A percentile compares a stretch with the other conserved stretches of the same genome.
These are phyloP conservation scores for Penicillium daleae DNA, from an alignment of 495 filamentous ascomycete genomes.

Conservation along the genomic window DNA sequence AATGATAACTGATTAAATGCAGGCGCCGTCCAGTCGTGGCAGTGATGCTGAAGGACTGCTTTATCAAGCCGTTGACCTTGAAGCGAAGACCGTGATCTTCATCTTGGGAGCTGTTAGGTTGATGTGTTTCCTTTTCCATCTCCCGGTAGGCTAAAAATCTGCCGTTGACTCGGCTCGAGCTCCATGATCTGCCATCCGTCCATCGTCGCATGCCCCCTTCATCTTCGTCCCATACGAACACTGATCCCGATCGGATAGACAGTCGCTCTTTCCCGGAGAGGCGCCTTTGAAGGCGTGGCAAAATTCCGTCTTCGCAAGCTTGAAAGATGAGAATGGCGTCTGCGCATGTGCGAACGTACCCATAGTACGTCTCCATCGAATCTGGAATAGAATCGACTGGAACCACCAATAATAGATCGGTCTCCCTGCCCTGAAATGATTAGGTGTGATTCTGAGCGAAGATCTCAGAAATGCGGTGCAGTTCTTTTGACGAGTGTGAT, in stretches of 20 bases:
- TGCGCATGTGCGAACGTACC: constrained; percentile 84
- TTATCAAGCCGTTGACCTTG: constrained; percentile 95
- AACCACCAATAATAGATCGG: too few species aligned
- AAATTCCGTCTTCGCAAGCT: constrained; percentile 85
- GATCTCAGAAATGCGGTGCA: background rate
- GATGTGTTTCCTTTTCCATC: constrained; percentile 93
- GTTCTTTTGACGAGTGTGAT: background rate
- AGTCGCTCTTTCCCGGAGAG: constrained; percentile 96
- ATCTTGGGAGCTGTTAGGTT: constrained; percentile 69
- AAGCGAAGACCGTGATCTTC: constrained; percentile 82
- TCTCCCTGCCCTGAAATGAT: background rate
- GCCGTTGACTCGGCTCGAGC: constrained; percentile 93
- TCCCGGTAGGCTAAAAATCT: constrained; percentile 97
- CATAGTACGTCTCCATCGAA: constrained; percentile 94
- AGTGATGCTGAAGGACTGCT: constrained; percentile 99
- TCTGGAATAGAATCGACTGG: background rate
- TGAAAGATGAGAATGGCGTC: constrained; percentile 98
- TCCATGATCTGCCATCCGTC: constrained; percentile 99
- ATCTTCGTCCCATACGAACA: constrained; percentile 98
- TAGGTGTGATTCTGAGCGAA: background rate
- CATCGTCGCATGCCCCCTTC: constrained; percentile 98
- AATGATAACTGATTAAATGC: constrained; percentile 92
- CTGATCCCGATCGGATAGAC: constrained; percentile 89
- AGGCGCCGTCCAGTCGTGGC: constrained; percentile 87
- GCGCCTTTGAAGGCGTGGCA: constrained; percentile 89